phyloP scores from a whole-genome alignment of 139 green algal species.

The Micractinium conductrix region DNA sequence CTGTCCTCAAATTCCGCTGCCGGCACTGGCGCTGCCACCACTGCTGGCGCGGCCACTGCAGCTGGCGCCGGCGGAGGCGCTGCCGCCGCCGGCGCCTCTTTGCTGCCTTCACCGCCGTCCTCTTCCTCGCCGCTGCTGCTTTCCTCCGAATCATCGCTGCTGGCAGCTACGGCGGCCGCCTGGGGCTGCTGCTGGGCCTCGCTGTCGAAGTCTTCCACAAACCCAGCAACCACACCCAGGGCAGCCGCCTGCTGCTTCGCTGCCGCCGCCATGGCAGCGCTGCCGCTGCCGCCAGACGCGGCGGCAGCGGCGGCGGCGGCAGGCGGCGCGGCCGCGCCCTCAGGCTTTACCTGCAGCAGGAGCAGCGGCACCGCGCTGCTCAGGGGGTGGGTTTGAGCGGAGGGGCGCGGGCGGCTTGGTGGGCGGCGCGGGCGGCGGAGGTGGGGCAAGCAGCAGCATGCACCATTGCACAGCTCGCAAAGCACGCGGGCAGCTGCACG shows the following conservation, averaged over 20 bases:
- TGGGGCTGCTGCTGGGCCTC: background rate
- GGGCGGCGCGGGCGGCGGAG: background rate
- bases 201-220: background rate
- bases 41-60: no score
- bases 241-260: constrained; percentile 20
- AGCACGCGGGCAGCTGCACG: background rate
- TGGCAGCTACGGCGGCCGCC: background rate
- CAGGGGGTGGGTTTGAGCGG: background rate
- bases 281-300: background rate
- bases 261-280: background rate
- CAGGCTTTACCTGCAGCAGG: constrained; percentile 3
- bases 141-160: background rate
- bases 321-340: background rate
- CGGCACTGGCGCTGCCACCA: background rate
- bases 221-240: background rate
- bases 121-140: background rate
- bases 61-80: no score
- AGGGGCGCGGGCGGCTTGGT: background rate
- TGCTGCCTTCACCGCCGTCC: no score
- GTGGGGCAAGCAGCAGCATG: background rate
- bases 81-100: background rate
- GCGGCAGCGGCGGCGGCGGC: background rate
- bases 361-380: constrained; percentile 21
- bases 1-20: background rate
- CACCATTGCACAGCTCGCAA: background rate